Evolutionary conservation across 768 basidiomycete genomes (phyloP), one percentile per base, ranked within the genome.

Genomic region (Lactarius pseudohatsudake): DNA sequence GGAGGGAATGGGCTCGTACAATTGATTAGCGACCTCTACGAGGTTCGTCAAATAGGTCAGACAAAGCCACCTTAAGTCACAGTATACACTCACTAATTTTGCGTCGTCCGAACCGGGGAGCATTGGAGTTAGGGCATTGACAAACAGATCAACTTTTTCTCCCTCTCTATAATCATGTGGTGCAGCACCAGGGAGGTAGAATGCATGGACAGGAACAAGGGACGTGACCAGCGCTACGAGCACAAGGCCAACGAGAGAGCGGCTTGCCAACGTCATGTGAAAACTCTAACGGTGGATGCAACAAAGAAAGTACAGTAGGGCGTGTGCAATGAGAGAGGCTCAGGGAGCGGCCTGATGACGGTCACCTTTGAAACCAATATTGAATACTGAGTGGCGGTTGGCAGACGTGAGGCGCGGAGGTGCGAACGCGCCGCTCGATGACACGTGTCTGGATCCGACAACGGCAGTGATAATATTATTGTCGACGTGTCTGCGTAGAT

Each of bases 111-210:
- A 81, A 41, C 85, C 84, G 28, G 86, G 79, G 47, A 92, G 79
- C 85, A 91, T 93, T 3, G 95, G 95, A 18, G 93, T 94, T 61
- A 96, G 80, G 0, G 92, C 89, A 77, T 96, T 97, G 72, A 97
- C 92, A 74, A 88, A 85, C 55, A 95, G 79, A 57, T 88, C 83
- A 53, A 98, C 92, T 59, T 78, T 77, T 67, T 98, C 94, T 57
- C 89, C 90, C 59, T 75, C 71, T 18, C 75, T 75, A 77, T 94
- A 98, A 76, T 94, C 87, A 73, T 85, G 87, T 0, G 96, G 96
- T 8, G 96, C 93, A 34, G 96, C 85, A 30, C 90, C 90, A 30
- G 96, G 96, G 45, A 98, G 85, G 76, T 98, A 98, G 80, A 98
- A 98, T 4, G 91, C 91, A 61, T 79, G 71, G 28, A 68, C 70